A percentile compares a stretch with the other conserved stretches of the same genome.
Evolutionary conservation across 2,329 filamentous ascomycete genomes (phyloP).

Genomic region (Fusarium nodosum): DNA sequence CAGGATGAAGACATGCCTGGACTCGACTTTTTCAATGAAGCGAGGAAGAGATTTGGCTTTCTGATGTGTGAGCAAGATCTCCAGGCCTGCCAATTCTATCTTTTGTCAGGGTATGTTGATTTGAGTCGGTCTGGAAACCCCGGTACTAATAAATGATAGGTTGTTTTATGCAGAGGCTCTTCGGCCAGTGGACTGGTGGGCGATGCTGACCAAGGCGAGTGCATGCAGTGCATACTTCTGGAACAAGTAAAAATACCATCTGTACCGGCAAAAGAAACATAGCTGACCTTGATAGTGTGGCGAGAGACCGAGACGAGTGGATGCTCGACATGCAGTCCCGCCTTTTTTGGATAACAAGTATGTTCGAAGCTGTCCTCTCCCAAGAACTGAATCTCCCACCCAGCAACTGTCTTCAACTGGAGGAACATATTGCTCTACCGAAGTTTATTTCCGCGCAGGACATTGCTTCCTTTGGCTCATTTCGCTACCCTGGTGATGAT

Average conservation of each 20-base stretch:
- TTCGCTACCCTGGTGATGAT: constrained; percentile 38
- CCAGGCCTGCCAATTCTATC: constrained; percentile 33
- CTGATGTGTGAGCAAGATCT: constrained; percentile 37
- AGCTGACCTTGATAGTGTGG: constrained; percentile 2
- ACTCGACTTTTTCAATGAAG: constrained; percentile 34
- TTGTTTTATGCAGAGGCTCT: constrained; percentile 38
- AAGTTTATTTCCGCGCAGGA: constrained; percentile 40
- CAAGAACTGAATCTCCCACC: constrained; percentile 38
- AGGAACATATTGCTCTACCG: constrained; percentile 32
- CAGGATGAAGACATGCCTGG: constrained; percentile 21
- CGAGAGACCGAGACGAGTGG: constrained; percentile 34
- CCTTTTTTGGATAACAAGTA: constrained; percentile 43
- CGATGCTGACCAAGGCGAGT: constrained; percentile 38
- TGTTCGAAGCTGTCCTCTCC: constrained; percentile 38
- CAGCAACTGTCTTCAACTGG: constrained; percentile 24
- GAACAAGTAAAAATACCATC: constrained; percentile 6
- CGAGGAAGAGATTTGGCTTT: constrained; percentile 36
- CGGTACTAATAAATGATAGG: background rate
- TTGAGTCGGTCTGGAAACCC: fast-evolving
- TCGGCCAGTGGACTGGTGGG: constrained; percentile 36
- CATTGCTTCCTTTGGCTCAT: constrained; percentile 35
- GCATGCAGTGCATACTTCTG: constrained; percentile 39
- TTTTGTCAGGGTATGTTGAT: constrained; percentile 22
- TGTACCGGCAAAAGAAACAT: fast-evolving
- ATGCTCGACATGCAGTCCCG: constrained; percentile 43